Evolutionary conservation across 768 basidiomycete genomes (phyloP).

Genomic region (Boletus rubescentipes): DNA sequence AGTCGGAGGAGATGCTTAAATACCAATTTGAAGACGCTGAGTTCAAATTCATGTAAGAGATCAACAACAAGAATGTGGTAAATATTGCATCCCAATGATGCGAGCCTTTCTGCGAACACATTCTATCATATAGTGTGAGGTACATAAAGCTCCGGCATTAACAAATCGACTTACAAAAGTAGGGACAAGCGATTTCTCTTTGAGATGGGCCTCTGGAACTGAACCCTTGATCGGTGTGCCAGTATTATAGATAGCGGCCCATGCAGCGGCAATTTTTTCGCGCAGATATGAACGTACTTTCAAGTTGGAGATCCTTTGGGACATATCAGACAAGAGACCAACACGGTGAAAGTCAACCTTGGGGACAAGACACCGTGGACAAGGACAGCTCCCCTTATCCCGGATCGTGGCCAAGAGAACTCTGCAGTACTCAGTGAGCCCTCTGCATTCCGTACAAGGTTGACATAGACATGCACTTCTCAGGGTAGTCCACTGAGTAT

Average conservation of each 20-base stretch:
- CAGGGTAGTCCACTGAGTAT: conserved; percentile 38
- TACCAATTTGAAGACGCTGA: conserved; percentile 38
- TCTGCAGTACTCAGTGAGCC: no score
- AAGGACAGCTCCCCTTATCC: conserved; percentile 30
- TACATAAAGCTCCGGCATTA: no score
- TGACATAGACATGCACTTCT: no score
- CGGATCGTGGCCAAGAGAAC: conserved; percentile 28
- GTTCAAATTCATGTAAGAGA: conserved; percentile 42
- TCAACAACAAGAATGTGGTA: conserved; percentile 33
- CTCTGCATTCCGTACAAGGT: no score
- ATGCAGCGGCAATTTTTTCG: background rate
- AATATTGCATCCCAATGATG: conserved; percentile 21
- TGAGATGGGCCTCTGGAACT: conserved; percentile 7
- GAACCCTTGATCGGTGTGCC: conserved; percentile 14
- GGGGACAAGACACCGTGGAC: conserved; percentile 28
- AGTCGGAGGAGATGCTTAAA: conserved; percentile 40
- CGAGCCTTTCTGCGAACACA: conserved; percentile 28
- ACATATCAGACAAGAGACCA: conserved; percentile 11
- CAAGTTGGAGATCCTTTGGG: background rate
- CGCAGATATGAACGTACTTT: background rate
- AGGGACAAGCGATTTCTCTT: conserved; percentile 9
- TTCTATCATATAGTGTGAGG: no score
- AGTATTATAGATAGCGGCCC: conserved; percentile 7
- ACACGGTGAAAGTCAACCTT: conserved; percentile 16
- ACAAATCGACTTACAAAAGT: conserved; percentile 17